Evolutionary conservation across 2,329 filamentous ascomycete genomes (phyloP), one percentile per base, ranked within the genome.

Genomic region (Xylaria sp.): DNA sequence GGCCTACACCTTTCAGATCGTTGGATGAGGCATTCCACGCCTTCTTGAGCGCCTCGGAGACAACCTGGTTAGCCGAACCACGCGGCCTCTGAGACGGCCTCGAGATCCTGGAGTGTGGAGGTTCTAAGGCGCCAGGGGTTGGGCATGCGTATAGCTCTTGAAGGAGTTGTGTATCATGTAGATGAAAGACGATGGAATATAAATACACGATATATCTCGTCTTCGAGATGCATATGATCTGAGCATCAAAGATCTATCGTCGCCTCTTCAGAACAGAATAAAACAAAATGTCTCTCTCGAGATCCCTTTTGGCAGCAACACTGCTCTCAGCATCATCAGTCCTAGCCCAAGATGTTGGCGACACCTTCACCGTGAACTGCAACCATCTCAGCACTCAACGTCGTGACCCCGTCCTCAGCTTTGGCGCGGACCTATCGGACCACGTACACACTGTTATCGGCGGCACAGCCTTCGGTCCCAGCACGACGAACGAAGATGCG

Each of bases 291-390:
- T 55, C 59, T 44, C 46, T 61, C 16, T 47, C 39, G 3, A 55
- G 51, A 39, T 35, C 50, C 8, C 52, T 65, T 44, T 23, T 59
- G n/a, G 57, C 53, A 48, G 60, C 57, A 42, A 47, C 34, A 10
- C 19, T 62, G 60, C 57, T 62, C 37, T 48, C 57, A 6, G 57
- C 60, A 34, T 54, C 50, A 34, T 56, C 48, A n/a, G 51, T 51
- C 18, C 55, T 49, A 19, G 60, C 57, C 35, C 59, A 61, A 39
- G 51, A 57, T 58, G 42, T 62, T 23, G 57, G 54, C 18, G 60
- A 59, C 53, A 62, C 60, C 4, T 62, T 62, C 35, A 62, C 57
- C 4, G 60, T 62, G 18, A 62, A 62, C 60, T 62, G 57, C 50
- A 42, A 35, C n/a, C 60, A 49, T 23, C 51, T 62, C 9, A 57